Evolutionary conservation across 192 early-diverging fungal species (phyloP), one percentile per base, ranked within the genome.

Genomic region (Spizellomyces sp.): DNA sequence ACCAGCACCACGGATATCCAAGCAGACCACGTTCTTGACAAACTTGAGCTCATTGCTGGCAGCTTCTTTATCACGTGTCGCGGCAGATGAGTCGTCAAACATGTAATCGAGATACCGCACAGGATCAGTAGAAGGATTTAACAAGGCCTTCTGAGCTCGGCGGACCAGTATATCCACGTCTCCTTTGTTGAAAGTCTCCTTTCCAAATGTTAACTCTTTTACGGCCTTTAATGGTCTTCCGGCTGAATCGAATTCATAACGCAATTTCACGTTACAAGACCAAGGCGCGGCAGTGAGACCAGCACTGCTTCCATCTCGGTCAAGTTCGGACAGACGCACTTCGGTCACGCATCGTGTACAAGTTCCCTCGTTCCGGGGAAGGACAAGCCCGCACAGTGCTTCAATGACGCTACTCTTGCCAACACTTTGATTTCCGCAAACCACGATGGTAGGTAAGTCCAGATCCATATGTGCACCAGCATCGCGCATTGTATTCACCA

Each of bases 321-420:
- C 77, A 4, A 47, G 41, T 46, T 80, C 73, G 4, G 62, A 48
- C 54, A 87, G 36, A 4, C 85, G 73, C n/a, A 87, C 75, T 64
- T 87, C 85, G 62, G 79, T 84, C 2, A 86, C 84, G 57, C 76
- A 87, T 12, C 86, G 77, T 9, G 83, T 84, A 58, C 85, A 88
- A 6, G 83, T 88, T 5, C 79, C 82, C 12, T 86, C 76, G 21
- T 77, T 79, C 41, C 84, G 58, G 4, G 84, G 83, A 2, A 88
- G 72, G 9, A 75, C 70, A 12, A 87, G 66, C 9, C 81, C 83
- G 27, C 80, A 86, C 22, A 87, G 70, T 5, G 83, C 81, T 67
- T 87, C 86, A 21, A 87, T 55, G 19, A 87, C 70, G 62, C 68
- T 73, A 57, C 75, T 78, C 61, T 87, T 87, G 17, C 86, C 86